phyloP scores from a whole-genome alignment of 202 grass and related monocot genomes.

The Setaria italica region DNA sequence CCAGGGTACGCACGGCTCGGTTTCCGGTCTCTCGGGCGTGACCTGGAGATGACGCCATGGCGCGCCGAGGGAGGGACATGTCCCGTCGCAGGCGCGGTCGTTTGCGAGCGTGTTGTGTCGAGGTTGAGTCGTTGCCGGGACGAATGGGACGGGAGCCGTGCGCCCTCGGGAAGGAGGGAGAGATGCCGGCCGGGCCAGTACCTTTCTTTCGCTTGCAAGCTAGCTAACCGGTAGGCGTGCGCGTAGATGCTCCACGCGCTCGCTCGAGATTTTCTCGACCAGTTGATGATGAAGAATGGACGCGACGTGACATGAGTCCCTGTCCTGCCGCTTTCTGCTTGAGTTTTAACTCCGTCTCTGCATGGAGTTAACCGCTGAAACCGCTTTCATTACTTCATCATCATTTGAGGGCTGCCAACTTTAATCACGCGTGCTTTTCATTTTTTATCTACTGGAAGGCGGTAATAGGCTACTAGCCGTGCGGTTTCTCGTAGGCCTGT shows the following conservation, averaged over 20 bases:
- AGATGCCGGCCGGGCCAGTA: conserved; percentile 1
- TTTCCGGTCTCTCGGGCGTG: background rate
- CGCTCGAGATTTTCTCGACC: background rate
- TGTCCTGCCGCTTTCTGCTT: background rate
- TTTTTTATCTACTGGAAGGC: background rate
- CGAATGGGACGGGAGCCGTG: conserved; percentile 45
- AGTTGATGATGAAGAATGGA: background rate
- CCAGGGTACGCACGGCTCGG: background rate
- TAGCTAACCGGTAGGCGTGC: background rate
- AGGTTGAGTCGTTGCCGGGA: background rate
- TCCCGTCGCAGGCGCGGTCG: background rate
- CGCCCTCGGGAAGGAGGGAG: background rate
- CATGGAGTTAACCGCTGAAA: background rate
- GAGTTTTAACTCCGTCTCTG: background rate
- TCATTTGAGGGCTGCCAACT: background rate
- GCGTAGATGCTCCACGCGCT: background rate
- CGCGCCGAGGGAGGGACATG: background rate
- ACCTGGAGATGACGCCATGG: background rate
- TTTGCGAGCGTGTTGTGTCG: background rate
- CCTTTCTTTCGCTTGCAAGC: conserved; percentile 32
- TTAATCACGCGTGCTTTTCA: background rate
- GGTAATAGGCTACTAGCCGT: too few species aligned
- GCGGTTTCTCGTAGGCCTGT: background rate
- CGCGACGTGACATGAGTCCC: background rate
- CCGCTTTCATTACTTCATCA: too few species aligned